These are phyloP conservation scores for Picea sitchensis DNA, from an alignment of 75 land plant species.

Conservation along the genomic window DNA sequence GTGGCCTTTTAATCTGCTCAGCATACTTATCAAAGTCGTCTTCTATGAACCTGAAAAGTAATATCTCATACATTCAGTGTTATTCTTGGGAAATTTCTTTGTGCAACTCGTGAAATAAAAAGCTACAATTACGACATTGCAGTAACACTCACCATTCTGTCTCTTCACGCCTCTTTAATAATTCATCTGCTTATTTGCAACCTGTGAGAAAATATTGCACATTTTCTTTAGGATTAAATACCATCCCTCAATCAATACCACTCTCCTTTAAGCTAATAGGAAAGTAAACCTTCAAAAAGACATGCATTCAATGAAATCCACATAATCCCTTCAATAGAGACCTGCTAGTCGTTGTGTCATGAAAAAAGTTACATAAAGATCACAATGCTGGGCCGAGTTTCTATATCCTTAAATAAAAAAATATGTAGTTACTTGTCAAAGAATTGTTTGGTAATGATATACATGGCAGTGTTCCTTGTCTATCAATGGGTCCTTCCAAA, in stretches of 20 bases:
- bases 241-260: not conserved
- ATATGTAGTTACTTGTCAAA: not conserved
- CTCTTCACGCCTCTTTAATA: slow-evolving; percentile 69
- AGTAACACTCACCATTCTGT: slow-evolving; percentile 56
- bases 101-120: not conserved
- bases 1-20: slow-evolving; percentile 58
- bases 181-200: slow-evolving; percentile 82
- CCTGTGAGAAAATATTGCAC: slow-evolving; percentile 25
- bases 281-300: not conserved
- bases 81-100: not conserved
- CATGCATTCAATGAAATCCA: slow-evolving; percentile 6
- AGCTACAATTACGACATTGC: not conserved
- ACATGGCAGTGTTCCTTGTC: too few species aligned
- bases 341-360: not conserved
- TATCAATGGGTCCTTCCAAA: too few species aligned
- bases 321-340: not conserved
- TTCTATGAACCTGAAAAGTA: slow-evolving; percentile 65
- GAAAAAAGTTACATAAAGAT: not conserved
- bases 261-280: not conserved
- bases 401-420: too few species aligned
- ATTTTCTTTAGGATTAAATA: not conserved
- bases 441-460: too few species aligned
- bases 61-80: not conserved
- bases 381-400: too few species aligned
- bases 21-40: slow-evolving; percentile 71